Evolutionary conservation across 2,329 filamentous ascomycete genomes (phyloP), one percentile per base, ranked within the genome.

Genomic region (Coleophoma crateriformis): DNA sequence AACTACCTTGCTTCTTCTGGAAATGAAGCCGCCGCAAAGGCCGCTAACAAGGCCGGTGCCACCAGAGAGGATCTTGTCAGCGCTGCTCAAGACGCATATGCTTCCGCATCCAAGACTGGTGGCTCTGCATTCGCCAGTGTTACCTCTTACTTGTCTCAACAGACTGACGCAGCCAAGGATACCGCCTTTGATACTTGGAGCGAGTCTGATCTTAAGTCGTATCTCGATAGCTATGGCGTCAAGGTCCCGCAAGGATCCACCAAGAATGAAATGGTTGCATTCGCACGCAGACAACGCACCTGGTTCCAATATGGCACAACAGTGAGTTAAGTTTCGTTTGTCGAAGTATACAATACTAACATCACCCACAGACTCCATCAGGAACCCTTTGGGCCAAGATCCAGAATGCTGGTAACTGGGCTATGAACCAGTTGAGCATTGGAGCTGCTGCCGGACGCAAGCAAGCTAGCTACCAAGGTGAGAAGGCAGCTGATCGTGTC

Each of bases 141-240:
- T 10, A 91, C 87, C 8, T 86, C 79, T 48, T 88, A 87, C 60
- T 72, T 91, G 3, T 71, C 84, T 10, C 71, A 81, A 51, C 81
- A 82, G 27, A 88, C 87, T 4, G 77, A 78, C 50, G 64, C 78
- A 10, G 85, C 76, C 44, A 90, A 88, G 71, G 73, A 81, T 44
- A 74, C 68, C 20, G 73, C 79, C 1, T 92, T 92, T 55, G 82
- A 90, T 47, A 80, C 79, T 1, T 92, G 88, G 88, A 86, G 75
- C 20, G 72, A 76, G 45, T 77, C 74, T 38, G 59, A 92, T 22
- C 73, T 94, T 54, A 91, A 92, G 74, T 72, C 79, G 1, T 92
- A 91, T 62, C 78, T 92, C 7, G 88, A 92, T 64, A 86, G 82
- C 54, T 92, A 90, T 56, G 88, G 88, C 35, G 72, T 92, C 38